Conservation (phyloP, 352 stramenopile species). For the Phytophthora multivora region DNA sequence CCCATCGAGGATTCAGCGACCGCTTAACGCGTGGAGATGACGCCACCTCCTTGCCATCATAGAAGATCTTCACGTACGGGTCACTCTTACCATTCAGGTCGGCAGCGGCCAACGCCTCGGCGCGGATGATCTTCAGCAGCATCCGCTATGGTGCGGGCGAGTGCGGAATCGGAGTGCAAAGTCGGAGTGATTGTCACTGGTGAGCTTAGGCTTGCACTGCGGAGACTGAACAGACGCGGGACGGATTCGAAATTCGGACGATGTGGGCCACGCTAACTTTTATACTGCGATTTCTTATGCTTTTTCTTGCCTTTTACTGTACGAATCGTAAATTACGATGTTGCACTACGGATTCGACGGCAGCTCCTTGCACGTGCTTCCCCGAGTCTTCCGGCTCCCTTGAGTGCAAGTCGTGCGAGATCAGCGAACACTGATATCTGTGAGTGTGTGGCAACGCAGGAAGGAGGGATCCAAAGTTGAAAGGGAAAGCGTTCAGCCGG, state of each 20-base stretch:
- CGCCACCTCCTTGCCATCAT: constrained; percentile 78
- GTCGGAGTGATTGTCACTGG: constrained; percentile 15
- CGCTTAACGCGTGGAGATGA: constrained; percentile 72
- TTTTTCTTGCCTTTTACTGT: background rate
- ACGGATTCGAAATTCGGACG: too few relatives aligned
- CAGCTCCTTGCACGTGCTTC: constrained; percentile 6
- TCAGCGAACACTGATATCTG: constrained; percentile 14
- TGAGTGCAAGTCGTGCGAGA: constrained; percentile 9
- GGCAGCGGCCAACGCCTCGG: constrained; percentile 67
- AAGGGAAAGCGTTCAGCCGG: constrained; percentile 10
- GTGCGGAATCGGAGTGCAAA: constrained; percentile 6
- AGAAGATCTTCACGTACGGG: constrained; percentile 75
- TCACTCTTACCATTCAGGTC: constrained; percentile 74
- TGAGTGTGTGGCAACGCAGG: background rate
- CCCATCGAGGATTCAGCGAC: constrained; percentile 76
- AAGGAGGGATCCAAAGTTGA: background rate
- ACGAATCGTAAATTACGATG: background rate
- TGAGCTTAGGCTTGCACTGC: constrained; percentile 22
- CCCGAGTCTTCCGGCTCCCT: constrained; percentile 17
- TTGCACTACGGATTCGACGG: background rate
- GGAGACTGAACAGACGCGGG: constrained; percentile 20
- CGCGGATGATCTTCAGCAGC: constrained; percentile 76
- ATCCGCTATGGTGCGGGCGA: constrained; percentile 27
- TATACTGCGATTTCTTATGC: background rate
- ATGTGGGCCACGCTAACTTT: background rate